Evolutionary conservation across 306 rosid species (phyloP).

Genomic region (Quercus variabilis): DNA sequence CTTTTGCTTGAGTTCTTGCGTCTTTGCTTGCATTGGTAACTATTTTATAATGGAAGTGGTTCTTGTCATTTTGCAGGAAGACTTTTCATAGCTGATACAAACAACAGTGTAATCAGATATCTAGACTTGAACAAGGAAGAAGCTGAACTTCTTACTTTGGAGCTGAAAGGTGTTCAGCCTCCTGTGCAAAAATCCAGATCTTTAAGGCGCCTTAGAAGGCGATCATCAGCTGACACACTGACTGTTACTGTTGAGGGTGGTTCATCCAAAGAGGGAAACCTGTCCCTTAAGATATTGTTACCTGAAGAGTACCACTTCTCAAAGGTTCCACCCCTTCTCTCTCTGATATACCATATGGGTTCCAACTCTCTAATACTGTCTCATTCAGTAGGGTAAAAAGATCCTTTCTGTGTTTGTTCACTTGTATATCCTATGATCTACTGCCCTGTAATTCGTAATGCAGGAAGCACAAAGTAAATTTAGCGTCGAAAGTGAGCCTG

Average conservation of each 20-base stretch:
- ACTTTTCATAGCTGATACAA: slow-evolving; percentile 84
- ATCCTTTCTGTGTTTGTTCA: neutral
- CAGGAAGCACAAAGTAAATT: slow-evolving; percentile 97
- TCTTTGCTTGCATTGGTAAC: neutral
- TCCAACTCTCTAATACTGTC: neutral
- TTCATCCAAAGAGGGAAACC: slow-evolving; percentile 72
- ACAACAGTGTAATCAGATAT: slow-evolving; percentile 85
- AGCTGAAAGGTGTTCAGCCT: slow-evolving; percentile 85
- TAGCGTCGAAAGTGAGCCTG: slow-evolving; percentile 76
- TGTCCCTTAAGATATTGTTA: slow-evolving; percentile 58
- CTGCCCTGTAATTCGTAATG: slow-evolving; percentile 23
- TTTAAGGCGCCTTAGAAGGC: slow-evolving; percentile 70
- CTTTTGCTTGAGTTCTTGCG: slow-evolving; percentile 14
- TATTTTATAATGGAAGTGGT: slow-evolving; percentile 5
- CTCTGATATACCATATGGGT: neutral
- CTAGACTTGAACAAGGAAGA: slow-evolving; percentile 54
- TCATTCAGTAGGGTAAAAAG: neutral
- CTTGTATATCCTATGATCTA: slow-evolving; percentile 13
- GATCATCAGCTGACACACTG: slow-evolving; percentile 67
- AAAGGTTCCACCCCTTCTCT: slow-evolving; percentile 50
- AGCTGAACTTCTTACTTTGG: slow-evolving; percentile 59
- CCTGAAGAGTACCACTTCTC: slow-evolving; percentile 90
- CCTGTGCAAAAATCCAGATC: slow-evolving; percentile 58
- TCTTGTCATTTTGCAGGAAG: slow-evolving; percentile 53
- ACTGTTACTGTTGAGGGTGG: slow-evolving; percentile 53